phyloP scores from a whole-genome alignment of 1,284 basidiomycete genomes.

The Caloboletus inedulis region DNA sequence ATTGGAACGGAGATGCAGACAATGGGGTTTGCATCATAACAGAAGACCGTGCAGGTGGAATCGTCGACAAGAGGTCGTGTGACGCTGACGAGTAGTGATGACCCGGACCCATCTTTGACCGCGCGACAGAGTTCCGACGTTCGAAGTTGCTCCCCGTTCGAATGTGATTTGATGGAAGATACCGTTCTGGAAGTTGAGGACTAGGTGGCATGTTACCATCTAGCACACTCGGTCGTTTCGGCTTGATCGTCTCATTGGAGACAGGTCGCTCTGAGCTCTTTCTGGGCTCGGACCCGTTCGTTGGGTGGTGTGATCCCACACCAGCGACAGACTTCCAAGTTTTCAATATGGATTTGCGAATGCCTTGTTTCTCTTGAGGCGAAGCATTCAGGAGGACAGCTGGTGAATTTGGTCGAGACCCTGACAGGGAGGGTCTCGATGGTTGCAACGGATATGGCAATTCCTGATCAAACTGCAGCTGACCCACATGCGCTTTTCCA shows the following conservation, averaged over 20 bases:
- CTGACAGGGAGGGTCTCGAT: slow-evolving; percentile 26
- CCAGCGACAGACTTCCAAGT: slow-evolving; percentile 48
- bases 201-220: slow-evolving; percentile 42
- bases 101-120: slow-evolving; percentile 22
- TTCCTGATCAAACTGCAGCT: slow-evolving; percentile 63
- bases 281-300: slow-evolving; percentile 31
- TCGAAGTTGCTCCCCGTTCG: slow-evolving; percentile 36
- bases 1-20: slow-evolving; percentile 32
- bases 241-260: slow-evolving; percentile 33
- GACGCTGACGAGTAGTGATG: slow-evolving; percentile 29
- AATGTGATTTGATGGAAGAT: slow-evolving; percentile 32
- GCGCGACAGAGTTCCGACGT: slow-evolving; percentile 25
- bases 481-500: slow-evolving; percentile 36
- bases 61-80: slow-evolving; percentile 27
- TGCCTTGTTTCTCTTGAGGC: slow-evolving; percentile 36
- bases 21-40: slow-evolving; percentile 20
- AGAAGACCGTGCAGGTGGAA: slow-evolving; percentile 10
- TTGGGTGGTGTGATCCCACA: slow-evolving; percentile 25
- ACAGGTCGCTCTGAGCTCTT: slow-evolving; percentile 30
- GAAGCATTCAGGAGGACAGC: slow-evolving; percentile 18
- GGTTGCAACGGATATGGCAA: slow-evolving; percentile 52
- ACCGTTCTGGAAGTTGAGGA: slow-evolving; percentile 42
- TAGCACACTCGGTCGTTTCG: slow-evolving; percentile 40
- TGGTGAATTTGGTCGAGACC: slow-evolving; percentile 25
- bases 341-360: slow-evolving; percentile 71